Evolutionary conservation across 192 early-diverging fungal genomes (phyloP).

Genomic region (Coemansia sp.): DNA sequence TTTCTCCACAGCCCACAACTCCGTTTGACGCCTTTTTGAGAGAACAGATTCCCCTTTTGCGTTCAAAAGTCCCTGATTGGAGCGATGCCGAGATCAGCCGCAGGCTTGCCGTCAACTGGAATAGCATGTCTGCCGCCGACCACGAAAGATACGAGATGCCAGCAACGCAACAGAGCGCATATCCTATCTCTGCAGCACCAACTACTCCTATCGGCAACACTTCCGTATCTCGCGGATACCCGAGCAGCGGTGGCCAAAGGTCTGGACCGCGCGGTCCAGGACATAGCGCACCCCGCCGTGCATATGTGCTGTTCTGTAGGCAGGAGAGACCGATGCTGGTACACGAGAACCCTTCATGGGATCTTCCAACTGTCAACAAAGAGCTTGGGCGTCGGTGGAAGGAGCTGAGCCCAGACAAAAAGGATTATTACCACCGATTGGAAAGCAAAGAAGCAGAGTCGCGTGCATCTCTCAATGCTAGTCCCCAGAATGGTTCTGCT

Average conservation of each 20-base stretch:
- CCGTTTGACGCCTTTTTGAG: conserved; percentile 37
- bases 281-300: conserved; percentile 48
- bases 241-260: conserved; percentile 13
- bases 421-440: conserved; percentile 38
- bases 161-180: background rate
- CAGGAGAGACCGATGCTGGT: conserved; percentile 44
- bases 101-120: conserved; percentile 49
- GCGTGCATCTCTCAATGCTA: conserved; percentile 16
- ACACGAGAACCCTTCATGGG: conserved; percentile 42
- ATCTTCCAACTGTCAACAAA: conserved; percentile 54
- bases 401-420: conserved; percentile 36
- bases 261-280: conserved; percentile 13
- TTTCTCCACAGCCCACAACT: conserved; percentile 30
- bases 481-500: conserved; percentile 3
- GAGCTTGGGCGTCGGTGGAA: conserved; percentile 55
- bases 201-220: background rate
- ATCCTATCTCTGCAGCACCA: background rate
- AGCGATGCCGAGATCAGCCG: conserved; percentile 46
- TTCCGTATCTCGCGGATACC: conserved; percentile 5
- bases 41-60: conserved; percentile 50
- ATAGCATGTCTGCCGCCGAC: conserved; percentile 30
- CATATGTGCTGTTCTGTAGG: conserved; percentile 53
- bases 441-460: conserved; percentile 43
- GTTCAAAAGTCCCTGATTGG: conserved; percentile 53
- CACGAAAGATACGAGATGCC: conserved; percentile 35